Evolutionary conservation across 2,329 filamentous ascomycete species (phyloP), one percentile per base, ranked within the genome.

Genomic region (Colletotrichum coccodes): DNA sequence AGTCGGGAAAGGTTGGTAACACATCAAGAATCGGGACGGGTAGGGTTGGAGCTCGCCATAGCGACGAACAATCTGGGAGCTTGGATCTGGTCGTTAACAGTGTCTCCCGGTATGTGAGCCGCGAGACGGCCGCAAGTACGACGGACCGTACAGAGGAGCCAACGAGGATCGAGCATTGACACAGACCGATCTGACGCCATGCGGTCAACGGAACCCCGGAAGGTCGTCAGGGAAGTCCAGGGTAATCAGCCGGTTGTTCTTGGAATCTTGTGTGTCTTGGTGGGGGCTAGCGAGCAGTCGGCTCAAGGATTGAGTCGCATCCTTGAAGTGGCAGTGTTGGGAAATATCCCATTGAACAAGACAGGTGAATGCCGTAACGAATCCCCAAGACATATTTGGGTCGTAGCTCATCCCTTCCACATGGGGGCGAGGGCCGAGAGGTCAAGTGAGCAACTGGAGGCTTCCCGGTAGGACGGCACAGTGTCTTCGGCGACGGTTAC

Each of bases 371-470:
- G n/a, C 23, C 49, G 52, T 44, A 50, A 21, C 23, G 42, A 46
- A 26, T 47, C 34, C 44, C 28, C n/a, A 21, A 12, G 21, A 32
- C 16, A 53, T 12, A 53, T 6, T 44, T 12, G 52, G 42, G 30
- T 42, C 28, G 47, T 34, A 53, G 67, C 50, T 42, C 57, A 70
- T 70, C 67, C 50, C 59, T 68, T 58, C 63, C 52, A 12, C 26
- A 52, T 63, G 57, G 50, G 44, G 67, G 32, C 42, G 61, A 9
- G 34, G 47, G 54, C 42, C n/a, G 21, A 49, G 57, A 26, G 63
- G 67, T 70, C 67, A 61, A 67, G 67, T 70, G 67, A 68, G 52
- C 57, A 67, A 32, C 64, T 58, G 63, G 67, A 59, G 49, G 52
- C 23, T 67, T 67, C 58, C 63, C 63, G 67, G 62, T 63, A 70